Base-by-base conservation (phyloP, 1,284 basidiomycete species). In the Moesziomyces parantarcticus region DNA sequence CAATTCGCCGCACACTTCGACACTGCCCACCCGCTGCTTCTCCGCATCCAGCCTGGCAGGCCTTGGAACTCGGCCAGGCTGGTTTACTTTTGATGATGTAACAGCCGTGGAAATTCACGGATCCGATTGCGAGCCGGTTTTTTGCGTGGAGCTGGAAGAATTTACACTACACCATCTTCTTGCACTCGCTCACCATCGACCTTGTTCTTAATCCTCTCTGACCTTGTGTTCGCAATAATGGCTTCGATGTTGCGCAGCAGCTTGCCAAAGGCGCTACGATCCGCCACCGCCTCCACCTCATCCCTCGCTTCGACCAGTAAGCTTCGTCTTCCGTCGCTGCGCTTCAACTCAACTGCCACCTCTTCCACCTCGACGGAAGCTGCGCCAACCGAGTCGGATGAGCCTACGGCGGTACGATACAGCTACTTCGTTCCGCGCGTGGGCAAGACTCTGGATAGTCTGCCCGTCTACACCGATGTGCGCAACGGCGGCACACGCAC, bases 391-490 rank as follows among this genome's bases (percentile, higher is more conserved):
- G 45, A 26, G 23, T 26, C 20, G 18, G 32, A 36, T 22, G 46
- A 20, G 5, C 36, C 64, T 0, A 74, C 66, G 16, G 34, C 71
- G 10, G 50, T 79, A 1, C 40, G 43, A 34, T 66, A 79, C 53
- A 61, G 53, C 39, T 79, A 79, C 62, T 79, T 72, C 52, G 74
- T 79, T 23, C 69, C 74, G 0, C 72, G 77, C 14, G 76, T 79
- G 6, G 77, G 77, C 16, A 61, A 70, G 44, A 61, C 61, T 6
- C 52, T 47, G 40, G 58, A 59, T 39, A 63, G 47, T 5, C 57
- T 76, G n/a, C 77, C 77, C 23, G 77, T 79, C 23, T 79, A 79
- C 57, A 64, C 74, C 13, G 73, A 77, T 40, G 29, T 71, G 2
- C 72, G 76, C 26, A 65, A 73, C 44, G 74, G 73, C 25, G 73